phyloP scores from a whole-genome alignment of 352 stramenopile genomes.

The Globisporangium echinulatum region DNA sequence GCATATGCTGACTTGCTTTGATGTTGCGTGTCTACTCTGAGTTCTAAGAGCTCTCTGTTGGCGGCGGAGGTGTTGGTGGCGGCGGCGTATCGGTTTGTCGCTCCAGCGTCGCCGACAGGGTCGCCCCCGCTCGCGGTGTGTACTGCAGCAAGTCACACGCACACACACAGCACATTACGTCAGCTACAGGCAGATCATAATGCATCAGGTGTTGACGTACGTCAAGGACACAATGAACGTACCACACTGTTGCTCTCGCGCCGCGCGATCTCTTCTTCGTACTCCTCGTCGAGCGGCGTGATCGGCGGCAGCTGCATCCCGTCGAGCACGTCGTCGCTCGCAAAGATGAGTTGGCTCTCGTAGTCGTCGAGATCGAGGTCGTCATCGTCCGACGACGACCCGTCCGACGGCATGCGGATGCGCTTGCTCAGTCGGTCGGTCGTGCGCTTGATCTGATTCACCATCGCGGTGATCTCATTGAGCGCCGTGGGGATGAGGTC shows the following conservation, averaged over 20 bases:
- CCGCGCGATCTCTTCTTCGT: conserved; percentile 53
- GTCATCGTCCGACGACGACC: conserved; percentile 39
- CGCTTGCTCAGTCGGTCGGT: conserved; percentile 48
- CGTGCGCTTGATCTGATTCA: conserved; percentile 65
- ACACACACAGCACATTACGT: not conserved
- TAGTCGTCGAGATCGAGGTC: conserved; percentile 44
- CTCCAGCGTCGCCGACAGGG: not conserved
- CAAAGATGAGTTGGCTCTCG: conserved; percentile 23
- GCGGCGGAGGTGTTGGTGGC: not conserved
- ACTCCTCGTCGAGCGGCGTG: conserved; percentile 44
- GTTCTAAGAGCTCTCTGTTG: not conserved
- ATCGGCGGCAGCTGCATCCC: conserved; percentile 11
- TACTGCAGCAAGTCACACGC: conserved; percentile 1
- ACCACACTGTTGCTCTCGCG: conserved; percentile 44
- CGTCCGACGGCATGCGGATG: conserved; percentile 23
- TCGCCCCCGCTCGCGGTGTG: conserved; percentile 2
- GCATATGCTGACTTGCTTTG: too few species aligned
- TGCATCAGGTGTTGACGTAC: not conserved
- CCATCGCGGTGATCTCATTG: conserved; percentile 60
- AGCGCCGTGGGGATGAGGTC: conserved; percentile 52
- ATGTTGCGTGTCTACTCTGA: not conserved
- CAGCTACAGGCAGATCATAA: not conserved
- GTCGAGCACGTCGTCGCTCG: conserved; percentile 6
- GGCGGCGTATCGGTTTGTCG: not conserved
- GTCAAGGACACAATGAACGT: not conserved